Percentiles rank a stretch among this genome's conserved stretches.
Conservation (phyloP, 352 stramenopile genomes). For the Globisporangium heterothallicum region DNA sequence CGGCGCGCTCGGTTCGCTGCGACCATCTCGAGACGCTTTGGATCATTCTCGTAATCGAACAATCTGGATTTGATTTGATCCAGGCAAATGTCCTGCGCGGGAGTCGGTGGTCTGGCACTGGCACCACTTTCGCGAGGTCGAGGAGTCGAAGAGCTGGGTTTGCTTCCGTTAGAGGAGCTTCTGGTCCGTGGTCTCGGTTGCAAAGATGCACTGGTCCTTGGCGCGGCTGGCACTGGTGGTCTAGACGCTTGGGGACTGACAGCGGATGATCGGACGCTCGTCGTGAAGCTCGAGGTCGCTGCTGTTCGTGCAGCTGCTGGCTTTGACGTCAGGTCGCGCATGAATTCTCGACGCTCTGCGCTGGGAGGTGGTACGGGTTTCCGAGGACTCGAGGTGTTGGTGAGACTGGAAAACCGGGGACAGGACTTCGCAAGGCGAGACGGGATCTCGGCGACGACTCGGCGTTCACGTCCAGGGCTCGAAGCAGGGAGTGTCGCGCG, state of each 20-base stretch:
- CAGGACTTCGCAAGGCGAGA: not conserved
- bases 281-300: not conserved
- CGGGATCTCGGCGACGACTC: not conserved
- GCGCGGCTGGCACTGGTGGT: not conserved
- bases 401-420: not conserved
- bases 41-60: constrained; percentile 16
- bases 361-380: not conserved
- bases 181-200: too few relatives aligned
- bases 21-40: constrained; percentile 16
- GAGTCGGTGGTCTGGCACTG: constrained; percentile 1
- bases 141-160: not conserved
- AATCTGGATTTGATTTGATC: constrained; percentile 14
- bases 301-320: not conserved
- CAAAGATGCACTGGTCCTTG: not conserved
- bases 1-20: constrained; percentile 16
- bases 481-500: not conserved
- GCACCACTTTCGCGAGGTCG: not conserved
- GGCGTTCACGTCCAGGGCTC: not conserved
- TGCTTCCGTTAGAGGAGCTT: not conserved
- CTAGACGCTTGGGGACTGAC: not conserved
- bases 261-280: constrained; percentile 1
- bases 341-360: not conserved
- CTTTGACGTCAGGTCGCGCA: not conserved
- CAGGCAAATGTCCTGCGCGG: constrained; percentile 3
- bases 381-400: not conserved